Base-by-base conservation (phyloP, 208 protist genomes). In the Acanthamoeba castellanii region DNA sequence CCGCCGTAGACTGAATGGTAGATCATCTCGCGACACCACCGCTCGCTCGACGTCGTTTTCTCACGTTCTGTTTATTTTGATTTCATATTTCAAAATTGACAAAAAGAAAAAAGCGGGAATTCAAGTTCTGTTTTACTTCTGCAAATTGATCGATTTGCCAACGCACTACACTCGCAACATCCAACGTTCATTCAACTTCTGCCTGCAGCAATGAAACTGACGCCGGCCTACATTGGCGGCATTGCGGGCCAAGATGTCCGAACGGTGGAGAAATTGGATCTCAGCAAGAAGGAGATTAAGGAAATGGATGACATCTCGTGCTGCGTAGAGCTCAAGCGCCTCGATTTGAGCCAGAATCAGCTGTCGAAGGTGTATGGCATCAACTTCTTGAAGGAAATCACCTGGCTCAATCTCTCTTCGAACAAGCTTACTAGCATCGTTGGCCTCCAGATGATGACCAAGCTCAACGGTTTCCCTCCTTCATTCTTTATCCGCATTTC, bases 281-380 rank as follows among this genome's bases (percentile, higher is more conserved):
- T 84, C 2, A 55, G 76, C 25, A 84, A 78, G 47, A 66, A 92
- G 37, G 89, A 47, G 6, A 84, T 94, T 6, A 72, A n/a, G 37
- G 70, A 85, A 32, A 94, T 94, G 66, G 89, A 94, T 11, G 74
- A 85, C 64, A 84, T 87, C 59, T 94, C 82, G 14, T 64, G 57
- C 18, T 96, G 95, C 61, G 95, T 96, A 27, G 95, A 95, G 64
- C 81, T 96, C 6, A 84, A 89, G 34, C 37, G 78, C 45, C 76
- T 96, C 14, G 74, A 96, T 52, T 50, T 96, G 74, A 89, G 68
- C n/a, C 59, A 95, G n/a, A 96, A 96, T 92, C 64, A 91, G 52
- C 42, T 96, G 8, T n/a, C 50, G 50, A 88, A 66, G 70, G 45
- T 96, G 13, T 82, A 84, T 32, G 94, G 70, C 9, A 42, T 96